Percentiles rank a stretch among this genome's conserved stretches.
phyloP scores from a whole-genome alignment of 805 yeast genomes.

The Wickerhamomyces ciferrii region DNA sequence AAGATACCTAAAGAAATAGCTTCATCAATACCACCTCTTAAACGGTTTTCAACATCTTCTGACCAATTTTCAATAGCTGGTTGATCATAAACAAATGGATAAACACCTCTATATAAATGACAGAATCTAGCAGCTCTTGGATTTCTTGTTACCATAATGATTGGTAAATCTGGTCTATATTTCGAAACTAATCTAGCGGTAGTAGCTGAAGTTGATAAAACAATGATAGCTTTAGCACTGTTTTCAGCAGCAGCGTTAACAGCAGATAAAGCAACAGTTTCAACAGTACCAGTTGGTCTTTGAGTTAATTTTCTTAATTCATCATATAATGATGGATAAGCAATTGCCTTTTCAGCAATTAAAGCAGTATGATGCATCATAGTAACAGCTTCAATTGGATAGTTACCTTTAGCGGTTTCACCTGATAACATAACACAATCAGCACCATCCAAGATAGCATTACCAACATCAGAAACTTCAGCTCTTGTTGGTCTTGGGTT shows the following conservation, averaged over 20 bases:
- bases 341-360: slow-evolving; percentile 94
- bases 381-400: slow-evolving; percentile 95
- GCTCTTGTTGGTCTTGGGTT: slow-evolving; percentile 99
- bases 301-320: slow-evolving; percentile 83
- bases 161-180: slow-evolving; percentile 97
- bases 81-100: slow-evolving; percentile 84
- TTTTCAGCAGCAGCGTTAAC: slow-evolving; percentile 96
- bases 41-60: slow-evolving; percentile 92
- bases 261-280: slow-evolving; percentile 96
- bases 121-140: slow-evolving; percentile 88
- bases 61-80: slow-evolving; percentile 74
- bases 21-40: slow-evolving; percentile 87
- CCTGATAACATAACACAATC: slow-evolving; percentile 99
- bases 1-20: slow-evolving; percentile 85
- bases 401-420: slow-evolving; percentile 99
- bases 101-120: slow-evolving; percentile 97
- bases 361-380: slow-evolving; percentile 98
- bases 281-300: slow-evolving; percentile 89
- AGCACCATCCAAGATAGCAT: slow-evolving; percentile 98
- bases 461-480: slow-evolving; percentile 98
- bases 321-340: slow-evolving; percentile 78
- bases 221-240: slow-evolving; percentile 94
- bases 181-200: slow-evolving; percentile 96
- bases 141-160: slow-evolving; percentile 97
- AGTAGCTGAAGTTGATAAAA: slow-evolving; percentile 89